Conservation (phyloP, 371 early-diverging fungal species). For the Mucor circinelloides region DNA sequence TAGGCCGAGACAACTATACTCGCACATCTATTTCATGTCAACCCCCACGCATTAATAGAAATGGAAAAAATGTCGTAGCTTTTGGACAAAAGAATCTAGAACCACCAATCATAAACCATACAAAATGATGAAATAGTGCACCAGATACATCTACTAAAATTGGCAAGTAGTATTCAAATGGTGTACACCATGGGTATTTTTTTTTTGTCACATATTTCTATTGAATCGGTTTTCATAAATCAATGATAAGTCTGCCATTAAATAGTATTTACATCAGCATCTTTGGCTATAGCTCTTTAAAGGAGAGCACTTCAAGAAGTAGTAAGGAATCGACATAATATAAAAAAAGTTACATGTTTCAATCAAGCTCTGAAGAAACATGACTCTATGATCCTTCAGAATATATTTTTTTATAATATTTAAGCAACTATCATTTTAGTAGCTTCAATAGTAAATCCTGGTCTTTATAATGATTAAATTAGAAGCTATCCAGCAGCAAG, state of each 20-base stretch:
- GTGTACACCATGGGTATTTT: neutral
- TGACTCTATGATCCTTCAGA: no score
- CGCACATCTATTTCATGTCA: neutral
- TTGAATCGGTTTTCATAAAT: no score
- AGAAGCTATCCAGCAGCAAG: no score
- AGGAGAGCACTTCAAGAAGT: neutral
- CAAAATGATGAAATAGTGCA: neutral
- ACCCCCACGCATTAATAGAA: neutral
- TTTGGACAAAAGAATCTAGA: neutral
- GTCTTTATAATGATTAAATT: no score
- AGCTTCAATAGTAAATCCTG: no score
- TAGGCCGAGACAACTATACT: neutral
- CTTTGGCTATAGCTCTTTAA: neutral
- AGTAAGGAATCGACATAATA: no score
- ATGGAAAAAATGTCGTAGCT: neutral
- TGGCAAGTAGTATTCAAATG: neutral
- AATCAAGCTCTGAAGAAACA: neutral
- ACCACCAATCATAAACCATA: neutral
- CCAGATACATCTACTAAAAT: neutral
- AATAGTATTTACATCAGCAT: neutral
- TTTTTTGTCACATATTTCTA: neutral
- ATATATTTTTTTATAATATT: no score
- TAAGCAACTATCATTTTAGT: no score
- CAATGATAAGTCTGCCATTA: neutral
- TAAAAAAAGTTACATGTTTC: neutral